Base-by-base conservation (phyloP, 2,329 filamentous ascomycete genomes). In the Trichoderma arundinaceum region DNA sequence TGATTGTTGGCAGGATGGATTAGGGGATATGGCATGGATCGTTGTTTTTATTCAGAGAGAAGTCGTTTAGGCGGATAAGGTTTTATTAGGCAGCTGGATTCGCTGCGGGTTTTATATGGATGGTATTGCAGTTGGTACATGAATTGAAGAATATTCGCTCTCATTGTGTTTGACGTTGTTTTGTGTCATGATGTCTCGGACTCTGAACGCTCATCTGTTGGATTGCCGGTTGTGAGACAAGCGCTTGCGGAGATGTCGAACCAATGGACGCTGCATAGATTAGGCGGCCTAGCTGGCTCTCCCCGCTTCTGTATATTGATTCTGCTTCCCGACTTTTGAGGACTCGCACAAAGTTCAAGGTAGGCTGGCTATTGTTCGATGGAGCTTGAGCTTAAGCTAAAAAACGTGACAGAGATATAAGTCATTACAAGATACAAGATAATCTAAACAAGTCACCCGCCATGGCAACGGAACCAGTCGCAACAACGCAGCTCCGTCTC, bases 401-500 rank as follows among this genome's bases (percentile, higher is more conserved):
- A 1, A 1, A 28, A 3, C 4, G 4, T 28, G 4, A 28, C 22
- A 28, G 22, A 28, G 15, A 49, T 48, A 28, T 6, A 15, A 22
- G 10, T 19, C 39, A 35, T 22, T 5, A 35, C 1, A 12, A 1
- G 7, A 53, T 3, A 13, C 15, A 35, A 6, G 5, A 33, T 1
- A 7, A 28, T 22, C 4, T 5, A 7, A 4, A 7, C 2, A 19
- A 38, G 8, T 9, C 5, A 56, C 4, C 17, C 19, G 53, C 1
- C 19, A 68, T 69, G 67, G 57, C 62, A 41, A 51, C 58, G n/a
- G 53, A 60, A 53, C 19, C 61, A 38, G 12, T 19, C 22, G 39
- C 49, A 15, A 76, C 73, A 7, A 74, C 73, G 8, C 66, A 72
- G 19, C 74, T 80, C 38, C 74, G 74, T 39, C 71, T 80, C 8